Conservation (phyloP, 2,329 filamentous ascomycete genomes). For the Metarhizium humberi region DNA sequence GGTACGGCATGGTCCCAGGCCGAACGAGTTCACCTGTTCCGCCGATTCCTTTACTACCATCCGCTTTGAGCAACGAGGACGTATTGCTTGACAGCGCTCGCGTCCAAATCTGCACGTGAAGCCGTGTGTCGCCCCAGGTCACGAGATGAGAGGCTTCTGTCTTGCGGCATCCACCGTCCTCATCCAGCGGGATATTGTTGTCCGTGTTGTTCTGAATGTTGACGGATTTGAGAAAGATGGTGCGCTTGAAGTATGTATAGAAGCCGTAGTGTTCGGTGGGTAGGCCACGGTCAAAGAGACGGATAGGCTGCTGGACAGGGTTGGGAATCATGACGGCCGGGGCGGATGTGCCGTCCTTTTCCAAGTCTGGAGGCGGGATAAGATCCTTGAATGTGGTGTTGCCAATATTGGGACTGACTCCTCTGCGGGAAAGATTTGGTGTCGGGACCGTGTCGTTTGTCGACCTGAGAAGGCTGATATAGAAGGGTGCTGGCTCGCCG, state of each 20-base stretch:
- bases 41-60: conserved; percentile 17
- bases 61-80: conserved; percentile 26
- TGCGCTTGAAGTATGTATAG: conserved; percentile 84
- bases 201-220: conserved; percentile 35
- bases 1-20: conserved; percentile 55
- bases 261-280: conserved; percentile 85
- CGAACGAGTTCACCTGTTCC: conserved; percentile 23
- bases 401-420: conserved; percentile 8
- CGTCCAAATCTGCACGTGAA: conserved; percentile 60
- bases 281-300: conserved; percentile 75
- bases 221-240: conserved; percentile 66
- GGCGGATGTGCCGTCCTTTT: conserved; percentile 62
- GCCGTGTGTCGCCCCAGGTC: conserved; percentile 51
- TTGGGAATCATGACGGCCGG: conserved; percentile 64
- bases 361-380: conserved; percentile 55
- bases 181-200: conserved; percentile 37
- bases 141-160: conserved; percentile 45
- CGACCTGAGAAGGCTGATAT: conserved; percentile 60
- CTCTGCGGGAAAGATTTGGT: conserved; percentile 16
- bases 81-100: conserved; percentile 33
- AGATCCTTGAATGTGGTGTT: conserved; percentile 24
- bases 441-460: conserved; percentile 22
- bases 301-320: conserved; percentile 66
- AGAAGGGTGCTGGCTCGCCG: conserved; percentile 84
- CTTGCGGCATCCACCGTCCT: conserved; percentile 44